These are phyloP conservation scores for Ophiocordyceps sinensis DNA, from an alignment of 2,329 filamentous ascomycete species.

Conservation along the genomic window DNA sequence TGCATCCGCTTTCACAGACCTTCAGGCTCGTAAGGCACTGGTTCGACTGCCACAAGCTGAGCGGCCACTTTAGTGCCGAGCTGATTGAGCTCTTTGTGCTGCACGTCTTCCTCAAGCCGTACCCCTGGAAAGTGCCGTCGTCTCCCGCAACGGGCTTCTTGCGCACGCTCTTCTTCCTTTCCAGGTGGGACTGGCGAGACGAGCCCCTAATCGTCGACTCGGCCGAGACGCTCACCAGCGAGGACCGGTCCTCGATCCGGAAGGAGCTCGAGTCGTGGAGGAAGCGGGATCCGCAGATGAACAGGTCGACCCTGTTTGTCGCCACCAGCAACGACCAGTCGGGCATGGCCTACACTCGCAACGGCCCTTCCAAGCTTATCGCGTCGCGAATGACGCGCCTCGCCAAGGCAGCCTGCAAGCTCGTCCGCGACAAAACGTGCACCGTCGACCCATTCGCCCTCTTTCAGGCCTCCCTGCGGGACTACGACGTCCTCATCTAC, in stretches of 20 bases:
- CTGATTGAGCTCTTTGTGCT: conserved; percentile 73
- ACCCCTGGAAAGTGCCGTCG: conserved; percentile 66
- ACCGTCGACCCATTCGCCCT: conserved; percentile 37
- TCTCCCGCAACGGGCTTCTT: conserved; percentile 69
- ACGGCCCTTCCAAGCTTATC: conserved; percentile 62
- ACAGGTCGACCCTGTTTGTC: conserved; percentile 65
- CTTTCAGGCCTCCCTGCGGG: conserved; percentile 57
- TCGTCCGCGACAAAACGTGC: conserved; percentile 38
- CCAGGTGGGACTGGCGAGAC: conserved; percentile 82
- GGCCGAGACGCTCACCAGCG: conserved; percentile 44
- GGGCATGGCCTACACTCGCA: conserved; percentile 66
- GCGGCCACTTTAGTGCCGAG: conserved; percentile 61
- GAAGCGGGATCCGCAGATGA: conserved; percentile 78
- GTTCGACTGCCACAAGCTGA: conserved; percentile 73
- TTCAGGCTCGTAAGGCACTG: conserved; percentile 80
- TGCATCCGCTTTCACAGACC: conserved; percentile 64
- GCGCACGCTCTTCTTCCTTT: conserved; percentile 63
- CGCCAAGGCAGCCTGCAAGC: conserved; percentile 57
- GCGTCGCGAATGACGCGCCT: conserved; percentile 72
- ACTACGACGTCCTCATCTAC: conserved; percentile 79
- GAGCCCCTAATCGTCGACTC: conserved; percentile 68
- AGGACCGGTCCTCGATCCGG: conserved; percentile 47
- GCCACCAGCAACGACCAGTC: conserved; percentile 66
- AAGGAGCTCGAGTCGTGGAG: conserved; percentile 73
- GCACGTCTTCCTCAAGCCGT: conserved; percentile 64